Evolutionary conservation across 306 rosid genomes (phyloP).

Genomic region (Aeschynomene evenia): DNA sequence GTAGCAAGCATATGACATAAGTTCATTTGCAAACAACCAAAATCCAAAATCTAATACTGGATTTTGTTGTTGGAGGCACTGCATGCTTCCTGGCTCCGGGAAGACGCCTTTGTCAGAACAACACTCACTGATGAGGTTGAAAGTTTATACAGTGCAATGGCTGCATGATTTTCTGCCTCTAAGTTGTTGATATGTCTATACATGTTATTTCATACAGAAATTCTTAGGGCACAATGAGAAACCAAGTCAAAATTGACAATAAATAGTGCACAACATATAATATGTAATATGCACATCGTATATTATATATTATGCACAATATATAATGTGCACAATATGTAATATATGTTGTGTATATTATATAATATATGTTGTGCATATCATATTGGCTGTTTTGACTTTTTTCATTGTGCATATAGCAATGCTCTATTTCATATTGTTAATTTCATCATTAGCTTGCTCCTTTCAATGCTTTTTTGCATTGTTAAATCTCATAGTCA

Average conservation of each 20-base stretch:
- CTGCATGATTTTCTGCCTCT: constrained; percentile 29
- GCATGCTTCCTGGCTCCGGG: constrained; percentile 42
- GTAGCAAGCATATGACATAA: constrained; percentile 31
- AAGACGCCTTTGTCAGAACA: constrained; percentile 40
- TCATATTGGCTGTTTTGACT: too few species aligned
- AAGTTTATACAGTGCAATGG: constrained; percentile 18
- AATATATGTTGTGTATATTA: too few species aligned
- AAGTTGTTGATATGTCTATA: too few species aligned
- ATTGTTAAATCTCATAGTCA: background rate
- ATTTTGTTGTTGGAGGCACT: constrained; percentile 29
- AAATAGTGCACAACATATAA: too few species aligned
- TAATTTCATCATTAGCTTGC: constrained; percentile 9
- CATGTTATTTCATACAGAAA: too few species aligned
- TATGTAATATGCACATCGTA: background rate
- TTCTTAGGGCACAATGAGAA: too few species aligned
- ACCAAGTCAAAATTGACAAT: too few species aligned
- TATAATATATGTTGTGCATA: too few species aligned
- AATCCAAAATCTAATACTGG: constrained; percentile 23
- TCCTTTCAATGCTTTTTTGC: background rate
- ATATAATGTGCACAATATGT: too few species aligned
- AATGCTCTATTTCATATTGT: background rate
- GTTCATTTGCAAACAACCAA: constrained; percentile 34
- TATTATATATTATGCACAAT: too few species aligned
- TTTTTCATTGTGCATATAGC: too few species aligned
- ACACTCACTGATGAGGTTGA: constrained; percentile 47